These are phyloP conservation scores for Lactarius tabidus DNA, from an alignment of 768 basidiomycete species.

Conservation along the genomic window DNA sequence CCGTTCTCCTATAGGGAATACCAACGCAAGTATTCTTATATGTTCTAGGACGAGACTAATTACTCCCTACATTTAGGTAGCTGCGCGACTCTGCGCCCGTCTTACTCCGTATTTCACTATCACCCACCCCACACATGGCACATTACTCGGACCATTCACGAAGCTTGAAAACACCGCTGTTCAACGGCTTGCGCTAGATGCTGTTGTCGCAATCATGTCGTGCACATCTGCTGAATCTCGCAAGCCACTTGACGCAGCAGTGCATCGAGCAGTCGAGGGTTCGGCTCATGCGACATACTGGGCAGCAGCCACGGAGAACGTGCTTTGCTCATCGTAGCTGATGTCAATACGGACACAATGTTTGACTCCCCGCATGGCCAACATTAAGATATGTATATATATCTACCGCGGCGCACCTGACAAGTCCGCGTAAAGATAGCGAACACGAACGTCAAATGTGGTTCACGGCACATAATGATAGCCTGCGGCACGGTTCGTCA, in stretches of 20 bases:
- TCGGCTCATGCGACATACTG: slow-evolving; percentile 28
- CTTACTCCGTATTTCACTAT: slow-evolving; percentile 80
- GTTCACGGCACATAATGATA: slow-evolving; percentile 44
- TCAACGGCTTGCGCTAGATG: slow-evolving; percentile 60
- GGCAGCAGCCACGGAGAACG: slow-evolving; percentile 4
- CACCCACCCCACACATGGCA: slow-evolving; percentile 68
- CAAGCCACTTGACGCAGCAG: slow-evolving; percentile 23
- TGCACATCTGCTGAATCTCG: slow-evolving; percentile 7
- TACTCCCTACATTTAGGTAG: slow-evolving; percentile 36
- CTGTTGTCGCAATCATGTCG: slow-evolving; percentile 40
- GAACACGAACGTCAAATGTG: background rate
- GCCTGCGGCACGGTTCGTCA: slow-evolving; percentile 64
- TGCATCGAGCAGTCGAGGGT: slow-evolving; percentile 26
- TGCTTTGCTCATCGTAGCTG: slow-evolving; percentile 2
- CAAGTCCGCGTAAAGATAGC: background rate
- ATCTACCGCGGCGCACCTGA: background rate
- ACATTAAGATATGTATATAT: background rate
- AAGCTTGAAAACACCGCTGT: slow-evolving; percentile 51
- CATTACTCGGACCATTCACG: slow-evolving; percentile 70
- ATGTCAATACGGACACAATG: slow-evolving; percentile 35
- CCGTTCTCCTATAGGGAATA: slow-evolving; percentile 41
- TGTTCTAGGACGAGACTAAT: slow-evolving; percentile 1
- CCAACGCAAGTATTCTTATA: slow-evolving; percentile 39
- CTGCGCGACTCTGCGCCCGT: slow-evolving; percentile 48
- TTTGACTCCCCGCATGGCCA: background rate